Evolutionary conservation across 2,329 filamentous ascomycete species (phyloP), one percentile per base, ranked within the genome.

Genomic region (Fusarium sp.): DNA sequence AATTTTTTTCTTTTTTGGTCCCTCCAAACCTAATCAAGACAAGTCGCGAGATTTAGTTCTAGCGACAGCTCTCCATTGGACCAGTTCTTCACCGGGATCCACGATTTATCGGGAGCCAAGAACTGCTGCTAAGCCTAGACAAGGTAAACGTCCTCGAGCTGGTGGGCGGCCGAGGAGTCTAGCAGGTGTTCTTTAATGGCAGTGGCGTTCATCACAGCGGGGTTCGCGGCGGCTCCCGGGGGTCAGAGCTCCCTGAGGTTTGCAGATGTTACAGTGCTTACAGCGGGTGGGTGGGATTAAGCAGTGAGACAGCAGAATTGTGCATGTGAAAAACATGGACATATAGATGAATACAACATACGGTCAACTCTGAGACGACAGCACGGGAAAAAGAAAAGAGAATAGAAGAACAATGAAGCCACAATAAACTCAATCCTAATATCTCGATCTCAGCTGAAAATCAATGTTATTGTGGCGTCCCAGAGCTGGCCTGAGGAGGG

Each of bases 41-140:
- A 69, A 60, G 51, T 57, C 54, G 42, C 17, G 44, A 71, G 46
- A 55, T 67, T 39, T 52, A 65, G 45, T 21, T 44, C 39, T 34
- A 31, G 24, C 17, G 22, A 7, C 11, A 14, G 13, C 6, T 21
- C 17, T 13, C 47, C 6, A 56, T 69, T 67, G 71, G 53, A 42
- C 39, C 33, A 38, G 17, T 17, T 46, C 17, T 31, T 19, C 7
- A 33, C 22, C 8, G n/a, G 55, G 58, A 65, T 55, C 52, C 65
- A 72, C 45, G 57, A 44, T 45, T n/a, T 65, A 46, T 56, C 71
- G 61, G 65, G 62, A 74, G 62, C 70, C 57, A 73, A 73, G 67
- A 57, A 43, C 33, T 2, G 10, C 7, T 14, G 9, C 71, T 73
- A 73, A 24, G 31, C 67, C 28, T 4, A 10, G 44, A 47, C 24